Evolutionary conservation across 352 stramenopile genomes (phyloP).

Genomic region (Plasmopara viticola): DNA sequence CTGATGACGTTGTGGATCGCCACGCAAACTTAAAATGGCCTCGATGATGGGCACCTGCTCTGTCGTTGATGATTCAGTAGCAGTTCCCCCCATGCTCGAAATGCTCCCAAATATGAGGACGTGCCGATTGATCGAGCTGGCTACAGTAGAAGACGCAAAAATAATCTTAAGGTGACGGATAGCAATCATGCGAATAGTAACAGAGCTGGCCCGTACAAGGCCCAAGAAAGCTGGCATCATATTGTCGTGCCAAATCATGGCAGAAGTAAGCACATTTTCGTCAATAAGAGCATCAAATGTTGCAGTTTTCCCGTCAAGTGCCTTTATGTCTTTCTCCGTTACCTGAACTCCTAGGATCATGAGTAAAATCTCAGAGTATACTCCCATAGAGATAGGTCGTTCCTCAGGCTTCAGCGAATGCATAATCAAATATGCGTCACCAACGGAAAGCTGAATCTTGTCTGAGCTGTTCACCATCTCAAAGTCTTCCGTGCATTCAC

Average conservation of each 20-base stretch:
- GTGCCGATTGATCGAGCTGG: conserved; percentile 70
- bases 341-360: conserved; percentile 72
- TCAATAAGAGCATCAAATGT: conserved; percentile 47
- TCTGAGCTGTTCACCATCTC: conserved; percentile 60
- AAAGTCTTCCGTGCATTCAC: conserved; percentile 50
- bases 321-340: conserved; percentile 45
- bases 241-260: conserved; percentile 59
- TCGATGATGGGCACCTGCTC: conserved; percentile 77
- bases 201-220: conserved; percentile 44
- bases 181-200: conserved; percentile 55
- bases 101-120: conserved; percentile 78
- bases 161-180: conserved; percentile 62
- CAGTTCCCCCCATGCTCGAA: conserved; percentile 50
- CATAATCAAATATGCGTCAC: conserved; percentile 78
- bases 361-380: conserved; percentile 75
- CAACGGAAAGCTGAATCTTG: conserved; percentile 73
- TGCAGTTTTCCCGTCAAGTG: conserved; percentile 39
- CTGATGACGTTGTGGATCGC: conserved; percentile 29
- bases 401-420: conserved; percentile 63
- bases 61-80: conserved; percentile 68
- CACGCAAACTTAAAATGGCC: conserved; percentile 64
- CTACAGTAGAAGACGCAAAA: conserved; percentile 48
- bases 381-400: conserved; percentile 63
- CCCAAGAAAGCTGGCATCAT: conserved; percentile 64
- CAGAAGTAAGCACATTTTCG: conserved; percentile 40